Percentiles rank a stretch among this genome's conserved stretches.
phyloP scores from a whole-genome alignment of 768 basidiomycete genomes.

The Tricholoma hemisulphureum region DNA sequence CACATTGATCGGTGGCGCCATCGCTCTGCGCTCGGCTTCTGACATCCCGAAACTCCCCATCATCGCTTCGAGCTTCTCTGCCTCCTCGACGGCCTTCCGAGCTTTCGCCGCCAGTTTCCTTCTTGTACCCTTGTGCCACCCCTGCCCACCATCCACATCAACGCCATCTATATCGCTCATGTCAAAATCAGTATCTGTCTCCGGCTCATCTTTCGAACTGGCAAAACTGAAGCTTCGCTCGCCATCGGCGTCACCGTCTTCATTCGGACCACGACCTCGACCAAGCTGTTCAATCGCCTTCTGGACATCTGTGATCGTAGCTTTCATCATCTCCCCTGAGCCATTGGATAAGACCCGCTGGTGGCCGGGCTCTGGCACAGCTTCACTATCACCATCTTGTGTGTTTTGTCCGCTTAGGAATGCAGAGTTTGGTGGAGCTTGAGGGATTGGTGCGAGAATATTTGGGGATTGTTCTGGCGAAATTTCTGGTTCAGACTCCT shows the following conservation, averaged over 20 bases:
- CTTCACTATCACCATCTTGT: conserved; percentile 23
- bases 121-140: conserved; percentile 65
- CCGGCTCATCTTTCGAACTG: conserved; percentile 60
- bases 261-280: conserved; percentile 32
- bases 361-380: conserved; percentile 16
- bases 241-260: conserved; percentile 53
- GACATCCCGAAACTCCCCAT: conserved; percentile 26
- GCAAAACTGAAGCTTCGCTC: conserved; percentile 75
- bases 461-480: conserved; percentile 16
- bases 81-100: conserved; percentile 58
- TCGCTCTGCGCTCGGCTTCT: conserved; percentile 22
- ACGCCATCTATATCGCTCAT: conserved; percentile 46
- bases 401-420: conserved; percentile 23
- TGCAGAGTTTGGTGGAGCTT: conserved; percentile 27
- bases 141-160: conserved; percentile 38
- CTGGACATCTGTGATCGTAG: conserved; percentile 88
- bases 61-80: conserved; percentile 45
- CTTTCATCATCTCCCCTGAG: conserved; percentile 70
- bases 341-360: conserved; percentile 24
- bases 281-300: conserved; percentile 87
- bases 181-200: conserved; percentile 54
- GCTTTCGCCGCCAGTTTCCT: conserved; percentile 71
- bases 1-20: conserved; percentile 66
- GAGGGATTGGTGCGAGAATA: conserved; percentile 38
- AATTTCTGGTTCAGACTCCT: conserved; percentile 45